Conservation (phyloP, 129 eudicot species). For the Gnaphalium uliginosum region DNA sequence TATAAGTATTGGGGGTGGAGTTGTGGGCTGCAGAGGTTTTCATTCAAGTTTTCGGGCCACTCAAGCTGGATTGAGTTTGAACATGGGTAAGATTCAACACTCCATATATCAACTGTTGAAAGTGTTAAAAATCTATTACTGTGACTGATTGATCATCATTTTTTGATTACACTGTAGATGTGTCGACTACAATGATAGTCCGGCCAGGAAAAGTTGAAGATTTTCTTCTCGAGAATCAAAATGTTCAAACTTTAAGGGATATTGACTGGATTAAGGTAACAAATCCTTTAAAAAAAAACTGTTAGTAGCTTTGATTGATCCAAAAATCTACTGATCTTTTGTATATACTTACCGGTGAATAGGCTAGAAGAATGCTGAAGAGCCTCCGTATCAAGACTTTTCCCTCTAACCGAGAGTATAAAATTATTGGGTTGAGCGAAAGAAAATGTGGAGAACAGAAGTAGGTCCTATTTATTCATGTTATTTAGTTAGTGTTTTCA, state of each 20-base stretch:
- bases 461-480: conserved; percentile 34
- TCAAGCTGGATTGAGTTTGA: conserved; percentile 77
- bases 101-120: background rate
- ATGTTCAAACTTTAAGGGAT: conserved; percentile 43
- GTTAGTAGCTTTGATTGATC: background rate
- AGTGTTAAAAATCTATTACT: background rate
- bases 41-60: conserved; percentile 88
- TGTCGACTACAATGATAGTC: conserved; percentile 72
- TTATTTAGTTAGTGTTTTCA: background rate
- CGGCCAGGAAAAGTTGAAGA: conserved; percentile 79
- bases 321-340: background rate
- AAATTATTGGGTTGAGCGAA: conserved; percentile 82
- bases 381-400: conserved; percentile 63
- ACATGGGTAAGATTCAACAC: conserved; percentile 52
- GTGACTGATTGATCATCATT: background rate
- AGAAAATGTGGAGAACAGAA: conserved; percentile 60
- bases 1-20: conserved; percentile 73
- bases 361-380: conserved; percentile 78
- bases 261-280: conserved; percentile 81
- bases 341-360: conserved; percentile 13
- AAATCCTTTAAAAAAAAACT: background rate
- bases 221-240: conserved; percentile 72
- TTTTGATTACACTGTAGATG: conserved; percentile 42
- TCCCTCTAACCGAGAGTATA: conserved; percentile 59
- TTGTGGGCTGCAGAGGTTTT: conserved; percentile 77